phyloP scores from a whole-genome alignment of 441 rosid species.

The Aleurites moluccanus region DNA sequence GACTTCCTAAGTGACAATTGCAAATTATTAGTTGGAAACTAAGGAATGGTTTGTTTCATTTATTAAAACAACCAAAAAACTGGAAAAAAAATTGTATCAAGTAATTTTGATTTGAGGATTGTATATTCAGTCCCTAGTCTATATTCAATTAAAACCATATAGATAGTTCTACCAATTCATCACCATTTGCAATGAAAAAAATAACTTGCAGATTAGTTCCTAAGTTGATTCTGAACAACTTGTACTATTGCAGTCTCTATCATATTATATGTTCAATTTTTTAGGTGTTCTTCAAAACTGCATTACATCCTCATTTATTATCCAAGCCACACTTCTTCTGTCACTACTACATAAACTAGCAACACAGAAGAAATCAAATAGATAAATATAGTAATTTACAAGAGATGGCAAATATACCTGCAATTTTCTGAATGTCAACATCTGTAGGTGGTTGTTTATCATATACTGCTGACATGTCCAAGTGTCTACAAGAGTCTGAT shows the following conservation, averaged over 20 bases:
- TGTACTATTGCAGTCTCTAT: neutral
- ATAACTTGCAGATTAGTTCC: slow-evolving; percentile 6
- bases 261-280: neutral
- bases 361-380: neutral
- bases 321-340: neutral
- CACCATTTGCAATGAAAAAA: neutral
- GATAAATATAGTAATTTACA: neutral
- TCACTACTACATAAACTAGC: neutral
- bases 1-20: neutral
- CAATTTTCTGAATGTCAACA: slow-evolving; percentile 42
- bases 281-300: neutral
- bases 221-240: slow-evolving; percentile 11
- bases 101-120: neutral
- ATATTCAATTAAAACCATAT: neutral
- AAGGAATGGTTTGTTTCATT: neutral
- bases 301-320: neutral
- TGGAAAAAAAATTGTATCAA: slow-evolving; percentile 27
- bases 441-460: slow-evolving; percentile 36
- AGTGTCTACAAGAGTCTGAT: slow-evolving; percentile 55
- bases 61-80: neutral
- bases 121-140: neutral
- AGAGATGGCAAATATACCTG: slow-evolving; percentile 39
- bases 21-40: neutral
- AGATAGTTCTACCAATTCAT: neutral
- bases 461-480: slow-evolving; percentile 48